Evolutionary conservation across 176 grass and related monocot species (phyloP).

Genomic region (Poa annua): DNA sequence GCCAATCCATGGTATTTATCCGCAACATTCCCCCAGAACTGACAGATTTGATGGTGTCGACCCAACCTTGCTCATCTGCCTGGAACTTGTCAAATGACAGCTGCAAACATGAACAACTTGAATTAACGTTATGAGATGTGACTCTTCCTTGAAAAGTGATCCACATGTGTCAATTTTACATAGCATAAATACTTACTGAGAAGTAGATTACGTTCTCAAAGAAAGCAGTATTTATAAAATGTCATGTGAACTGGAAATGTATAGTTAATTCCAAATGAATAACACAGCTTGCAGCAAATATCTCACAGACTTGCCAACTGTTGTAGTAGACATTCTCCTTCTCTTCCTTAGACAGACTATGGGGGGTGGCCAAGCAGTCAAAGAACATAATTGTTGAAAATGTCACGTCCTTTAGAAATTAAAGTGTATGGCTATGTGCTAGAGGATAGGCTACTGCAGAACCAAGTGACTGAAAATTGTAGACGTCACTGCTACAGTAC

Average conservation of each 20-base stretch:
- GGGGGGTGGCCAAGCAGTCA: background rate
- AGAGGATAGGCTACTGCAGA: background rate
- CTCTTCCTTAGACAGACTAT: background rate
- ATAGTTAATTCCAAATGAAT: background rate
- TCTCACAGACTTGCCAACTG: background rate
- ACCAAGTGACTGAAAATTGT: background rate
- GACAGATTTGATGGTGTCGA: conserved; percentile 90
- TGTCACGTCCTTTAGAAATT: background rate
- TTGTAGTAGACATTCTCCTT: background rate
- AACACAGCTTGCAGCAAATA: background rate
- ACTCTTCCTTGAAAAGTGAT: conserved; percentile 5
- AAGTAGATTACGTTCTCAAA: background rate
- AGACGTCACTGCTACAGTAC: background rate
- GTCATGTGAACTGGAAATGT: background rate
- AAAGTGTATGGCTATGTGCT: background rate
- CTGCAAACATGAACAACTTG: conserved; percentile 44
- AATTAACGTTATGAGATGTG: conserved; percentile 27
- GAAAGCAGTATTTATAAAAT: background rate
- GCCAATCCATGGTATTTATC: conserved; percentile 95
- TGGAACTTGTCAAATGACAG: conserved; percentile 86
- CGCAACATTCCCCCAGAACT: conserved; percentile 59
- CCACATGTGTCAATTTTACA: background rate
- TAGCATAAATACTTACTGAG: background rate
- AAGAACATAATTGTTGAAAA: background rate
- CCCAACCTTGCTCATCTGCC: conserved; percentile 90